Base-by-base conservation (phyloP, 2,329 filamentous ascomycete genomes). In the Botrytis medusae region DNA sequence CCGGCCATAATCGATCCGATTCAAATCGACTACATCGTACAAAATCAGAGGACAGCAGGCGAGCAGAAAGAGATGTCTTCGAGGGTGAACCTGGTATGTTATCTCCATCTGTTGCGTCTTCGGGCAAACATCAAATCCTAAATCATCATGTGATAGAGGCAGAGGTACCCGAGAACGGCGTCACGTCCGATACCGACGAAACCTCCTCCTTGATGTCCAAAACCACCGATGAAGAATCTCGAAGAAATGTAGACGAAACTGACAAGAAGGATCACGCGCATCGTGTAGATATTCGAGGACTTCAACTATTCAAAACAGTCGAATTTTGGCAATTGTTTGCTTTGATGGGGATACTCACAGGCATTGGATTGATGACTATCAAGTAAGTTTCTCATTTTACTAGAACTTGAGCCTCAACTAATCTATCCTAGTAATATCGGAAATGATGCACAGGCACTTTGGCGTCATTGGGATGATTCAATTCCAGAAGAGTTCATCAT, bases 341-440 rank as follows among this genome's bases (percentile, higher is more conserved):
- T 73, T 90, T 97, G 77, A 93, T 99, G 88, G 94, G 91, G 57
- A 88, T 98, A n/a, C 85, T 98, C 75, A 94, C 94, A 8, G 96
- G 96, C 70, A 92, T 98, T 78, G 96, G 96, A 18, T 85, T 99
- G 77, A 99, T 99, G 96, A 98, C 95, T 0, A 99, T 99, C 84
- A 99, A 99, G 94, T 97, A 86, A 83, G 92, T 85, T 42, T 48
- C 34, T n/a, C 37, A 44, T 62, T 84, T 22, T 40, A 34, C 9
- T 18, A 22, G 32, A 20, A 48, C 40, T 29, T n/a, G 40, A 32
- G 14, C 9, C 62, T 22, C 48, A 57, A 68, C 67, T 69, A 37
- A 69, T 32, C 16, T 44, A 37, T 25, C 22, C 25, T 77, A 97
- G 94, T 84, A 99, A 99, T 79, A 97, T 98, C 79, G 96, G 96